Base-by-base conservation (phyloP, 371 early-diverging fungal species). In the Mortierella sp. region DNA sequence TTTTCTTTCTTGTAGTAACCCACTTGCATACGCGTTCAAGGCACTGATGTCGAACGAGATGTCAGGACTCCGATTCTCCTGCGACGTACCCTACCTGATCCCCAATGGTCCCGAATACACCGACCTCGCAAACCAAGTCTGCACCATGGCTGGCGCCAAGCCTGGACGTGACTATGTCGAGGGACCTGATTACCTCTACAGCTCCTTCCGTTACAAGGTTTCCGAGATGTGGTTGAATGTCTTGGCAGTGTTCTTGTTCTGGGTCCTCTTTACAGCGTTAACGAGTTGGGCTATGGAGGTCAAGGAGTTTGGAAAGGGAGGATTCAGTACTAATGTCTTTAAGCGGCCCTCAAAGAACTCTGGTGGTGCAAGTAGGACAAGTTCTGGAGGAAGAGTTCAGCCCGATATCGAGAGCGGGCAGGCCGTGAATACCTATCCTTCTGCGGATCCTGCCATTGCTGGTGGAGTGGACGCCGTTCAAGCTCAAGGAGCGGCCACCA, bases 1-100 rank as follows among this genome's bases (percentile, higher is more conserved):
- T 5, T 31, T 60, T 24, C n/a, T n/a, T 19, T 14, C 7, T 34
- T 34, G 31, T 31, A 63, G 63, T 72, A 94, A 94, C 52, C 95
- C 96, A 2, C 84, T 95, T 19, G 90, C 94, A 0, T 96, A 95
- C 79, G 94, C 91, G 0, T 93, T 93, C 88, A 91, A 93, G 80
- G 93, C 95, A 3, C 89, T 96, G 34, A 80, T 95, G 28, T 89
- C 91, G 31, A 95, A 95, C 82, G 97, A 96, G 84, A 95, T 94
- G 92, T 76, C 84, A 2, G 92, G 92, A 16, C 87, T 92, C 44
- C 10, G 58, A 1, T 92, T 93, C 63, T 88, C 89, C 21, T 95
- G 95, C 74, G 84, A 80, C 34, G 65, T 68, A 7, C 88, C 89
- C 0, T 84, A 83, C 65, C 72, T 94, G 63, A 82, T 94, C 21